These are phyloP conservation scores for Moniliophthora roreri DNA, from an alignment of 1,284 basidiomycete species.

Conservation along the genomic window DNA sequence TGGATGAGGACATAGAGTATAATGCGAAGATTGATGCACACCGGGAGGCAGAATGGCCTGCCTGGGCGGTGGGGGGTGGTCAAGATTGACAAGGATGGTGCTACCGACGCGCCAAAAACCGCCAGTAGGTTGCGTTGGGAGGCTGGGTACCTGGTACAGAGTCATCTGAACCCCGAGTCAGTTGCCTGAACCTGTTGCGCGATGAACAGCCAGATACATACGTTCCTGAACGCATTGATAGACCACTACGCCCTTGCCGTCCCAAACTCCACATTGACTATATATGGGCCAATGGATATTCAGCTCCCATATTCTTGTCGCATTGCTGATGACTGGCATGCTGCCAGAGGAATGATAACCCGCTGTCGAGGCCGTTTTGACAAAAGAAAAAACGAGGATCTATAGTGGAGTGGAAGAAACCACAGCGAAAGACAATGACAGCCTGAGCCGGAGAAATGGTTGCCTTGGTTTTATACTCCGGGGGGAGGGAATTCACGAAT, in stretches of 20 bases:
- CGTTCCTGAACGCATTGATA: slow-evolving; percentile 71
- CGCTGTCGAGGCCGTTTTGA: background rate
- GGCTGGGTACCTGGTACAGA: slow-evolving; percentile 61
- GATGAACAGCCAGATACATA: slow-evolving; percentile 33
- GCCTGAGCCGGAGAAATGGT: too few relatives aligned
- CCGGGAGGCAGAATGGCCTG: too few relatives aligned
- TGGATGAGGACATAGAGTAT: slow-evolving; percentile 6
- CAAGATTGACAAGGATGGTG: background rate
- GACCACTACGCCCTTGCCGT: slow-evolving; percentile 64
- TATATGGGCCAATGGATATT: slow-evolving; percentile 61
- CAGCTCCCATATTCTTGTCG: slow-evolving; percentile 68
- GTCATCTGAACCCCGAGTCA: slow-evolving; percentile 41
- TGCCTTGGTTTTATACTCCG: too few relatives aligned
- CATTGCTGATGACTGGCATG: slow-evolving; percentile 44
- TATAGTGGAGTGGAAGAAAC: too few relatives aligned
- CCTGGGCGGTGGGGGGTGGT: too few relatives aligned
- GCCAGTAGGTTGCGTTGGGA: slow-evolving; percentile 64
- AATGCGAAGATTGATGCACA: too few relatives aligned
- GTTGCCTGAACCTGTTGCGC: too few relatives aligned
- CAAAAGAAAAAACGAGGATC: background rate
- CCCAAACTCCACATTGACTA: slow-evolving; percentile 70
- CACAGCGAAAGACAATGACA: too few relatives aligned
- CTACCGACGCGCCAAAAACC: slow-evolving; percentile 63
- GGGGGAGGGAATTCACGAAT: too few relatives aligned
- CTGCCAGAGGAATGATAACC: background rate